These are phyloP conservation scores for Linderina pennispora DNA, from an alignment of 192 early-diverging fungal species.

Conservation along the genomic window DNA sequence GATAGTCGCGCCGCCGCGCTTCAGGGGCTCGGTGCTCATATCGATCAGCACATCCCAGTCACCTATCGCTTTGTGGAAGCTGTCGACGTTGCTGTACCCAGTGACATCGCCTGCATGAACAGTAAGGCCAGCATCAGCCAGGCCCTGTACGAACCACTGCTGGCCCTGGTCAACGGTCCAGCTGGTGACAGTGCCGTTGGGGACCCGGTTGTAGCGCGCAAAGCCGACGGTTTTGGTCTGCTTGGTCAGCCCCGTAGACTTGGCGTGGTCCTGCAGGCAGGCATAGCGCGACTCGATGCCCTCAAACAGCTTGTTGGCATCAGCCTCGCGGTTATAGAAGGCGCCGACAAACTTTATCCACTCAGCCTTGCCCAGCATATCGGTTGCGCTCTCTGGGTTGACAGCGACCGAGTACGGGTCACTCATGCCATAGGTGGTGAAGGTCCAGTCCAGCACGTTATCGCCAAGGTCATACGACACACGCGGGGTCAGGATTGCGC, in stretches of 20 bases:
- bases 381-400: conserved; percentile 26
- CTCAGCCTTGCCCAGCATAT: conserved; percentile 40
- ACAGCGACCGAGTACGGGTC: conserved; percentile 34
- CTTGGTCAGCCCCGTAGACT: background rate
- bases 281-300: conserved; percentile 33
- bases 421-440: conserved; percentile 47
- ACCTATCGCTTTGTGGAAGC: conserved; percentile 47
- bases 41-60: conserved; percentile 63
- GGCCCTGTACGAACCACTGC: conserved; percentile 41
- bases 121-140: conserved; percentile 54
- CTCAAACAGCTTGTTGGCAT: conserved; percentile 30
- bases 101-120: conserved; percentile 21
- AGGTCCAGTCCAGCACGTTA: conserved; percentile 49
- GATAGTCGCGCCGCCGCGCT: conserved; percentile 50
- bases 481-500: conserved; percentile 15
- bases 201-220: conserved; percentile 40
- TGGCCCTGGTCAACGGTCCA: conserved; percentile 39
- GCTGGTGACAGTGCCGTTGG: conserved; percentile 31
- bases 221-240: conserved; percentile 21
- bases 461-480: conserved; percentile 40
- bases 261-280: no score
- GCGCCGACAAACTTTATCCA: conserved; percentile 41
- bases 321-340: conserved; percentile 35
- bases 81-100: conserved; percentile 27
- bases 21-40: conserved; percentile 40